phyloP scores from a whole-genome alignment of 2,329 filamentous ascomycete species.

The Apiospora saccharicola region DNA sequence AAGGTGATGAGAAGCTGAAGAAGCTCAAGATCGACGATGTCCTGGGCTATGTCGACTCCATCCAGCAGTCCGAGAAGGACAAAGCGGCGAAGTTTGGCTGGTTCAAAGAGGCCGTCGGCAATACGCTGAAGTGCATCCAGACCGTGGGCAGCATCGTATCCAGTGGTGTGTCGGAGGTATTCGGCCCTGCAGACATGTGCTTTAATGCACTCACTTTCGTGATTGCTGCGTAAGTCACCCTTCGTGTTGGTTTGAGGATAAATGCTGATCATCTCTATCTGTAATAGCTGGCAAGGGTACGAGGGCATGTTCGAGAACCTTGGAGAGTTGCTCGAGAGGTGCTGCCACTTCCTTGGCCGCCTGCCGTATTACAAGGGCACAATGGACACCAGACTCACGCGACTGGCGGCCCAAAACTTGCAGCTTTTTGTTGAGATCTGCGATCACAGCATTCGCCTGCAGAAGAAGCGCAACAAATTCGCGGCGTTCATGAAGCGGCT shows the following conservation, averaged over 20 bases:
- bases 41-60: conserved; percentile 39
- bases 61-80: conserved; percentile 38
- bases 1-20: conserved; percentile 36
- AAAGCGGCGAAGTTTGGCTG: conserved; percentile 39
- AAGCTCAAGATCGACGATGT: conserved; percentile 41
- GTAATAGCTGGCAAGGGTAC: conserved; percentile 41
- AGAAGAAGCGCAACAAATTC: conserved; percentile 40
- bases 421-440: conserved; percentile 46
- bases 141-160: conserved; percentile 45
- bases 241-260: background rate
- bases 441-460: conserved; percentile 41
- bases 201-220: conserved; percentile 48
- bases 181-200: conserved; percentile 44
- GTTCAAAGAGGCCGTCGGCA: conserved; percentile 39
- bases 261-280: background rate
- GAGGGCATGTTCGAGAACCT: conserved; percentile 45
- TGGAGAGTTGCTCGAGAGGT: conserved; percentile 42
- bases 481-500: conserved; percentile 42
- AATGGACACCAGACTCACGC: conserved; percentile 43
- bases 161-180: conserved; percentile 41
- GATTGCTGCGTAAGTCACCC: conserved; percentile 36
- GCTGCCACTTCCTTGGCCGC: conserved; percentile 44
- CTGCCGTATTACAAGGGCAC: conserved; percentile 41
- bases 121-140: conserved; percentile 41
- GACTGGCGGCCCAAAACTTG: conserved; percentile 45